A percentile compares a stretch with the other conserved stretches of the same genome.
These are phyloP conservation scores for Udeniomyces megalosporus DNA, from an alignment of 768 basidiomycete species.

Conservation along the genomic window DNA sequence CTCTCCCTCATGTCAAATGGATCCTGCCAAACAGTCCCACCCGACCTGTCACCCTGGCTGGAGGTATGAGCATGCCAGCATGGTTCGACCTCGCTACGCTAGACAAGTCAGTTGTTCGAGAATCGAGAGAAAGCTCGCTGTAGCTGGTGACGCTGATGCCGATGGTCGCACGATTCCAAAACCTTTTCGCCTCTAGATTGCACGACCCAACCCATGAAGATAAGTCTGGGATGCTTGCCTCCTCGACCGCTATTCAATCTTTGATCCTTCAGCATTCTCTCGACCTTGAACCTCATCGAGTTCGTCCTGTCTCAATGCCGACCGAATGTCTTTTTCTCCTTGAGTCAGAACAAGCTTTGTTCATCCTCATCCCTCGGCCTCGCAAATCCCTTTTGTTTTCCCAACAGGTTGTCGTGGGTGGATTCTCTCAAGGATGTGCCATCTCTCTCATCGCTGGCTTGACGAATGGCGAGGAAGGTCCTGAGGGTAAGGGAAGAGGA, in stretches of 20 bases:
- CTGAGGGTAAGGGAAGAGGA: conserved; percentile 36
- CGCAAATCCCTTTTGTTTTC: too few relatives aligned
- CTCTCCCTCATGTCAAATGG: conserved; percentile 36
- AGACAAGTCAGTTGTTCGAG: conserved; percentile 19
- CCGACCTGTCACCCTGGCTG: conserved; percentile 57
- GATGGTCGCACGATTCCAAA: too few relatives aligned
- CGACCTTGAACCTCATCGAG: conserved; percentile 43
- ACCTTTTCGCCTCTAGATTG: conserved; percentile 10
- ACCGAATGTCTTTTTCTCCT: too few relatives aligned
- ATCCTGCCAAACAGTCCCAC: conserved; percentile 61
- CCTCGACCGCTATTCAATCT: conserved; percentile 44
- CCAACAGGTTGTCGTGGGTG: conserved; percentile 53
- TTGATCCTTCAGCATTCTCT: conserved; percentile 56
- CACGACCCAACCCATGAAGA: conserved; percentile 42
- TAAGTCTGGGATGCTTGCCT: conserved; percentile 54
- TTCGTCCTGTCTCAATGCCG: too few relatives aligned
- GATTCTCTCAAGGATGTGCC: conserved; percentile 64
- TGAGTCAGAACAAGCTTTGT: too few relatives aligned
- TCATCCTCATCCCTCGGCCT: too few relatives aligned
- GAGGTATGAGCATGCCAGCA: conserved; percentile 55
- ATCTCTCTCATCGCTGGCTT: conserved; percentile 64
- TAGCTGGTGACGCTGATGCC: too few relatives aligned
- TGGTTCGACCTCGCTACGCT: conserved; percentile 69
- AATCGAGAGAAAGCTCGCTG: too few relatives aligned
- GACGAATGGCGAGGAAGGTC: conserved; percentile 49